Evolutionary conservation across 306 rosid species (phyloP), one percentile per base, ranked within the genome.

Genomic region (Dalbergia oliveri): DNA sequence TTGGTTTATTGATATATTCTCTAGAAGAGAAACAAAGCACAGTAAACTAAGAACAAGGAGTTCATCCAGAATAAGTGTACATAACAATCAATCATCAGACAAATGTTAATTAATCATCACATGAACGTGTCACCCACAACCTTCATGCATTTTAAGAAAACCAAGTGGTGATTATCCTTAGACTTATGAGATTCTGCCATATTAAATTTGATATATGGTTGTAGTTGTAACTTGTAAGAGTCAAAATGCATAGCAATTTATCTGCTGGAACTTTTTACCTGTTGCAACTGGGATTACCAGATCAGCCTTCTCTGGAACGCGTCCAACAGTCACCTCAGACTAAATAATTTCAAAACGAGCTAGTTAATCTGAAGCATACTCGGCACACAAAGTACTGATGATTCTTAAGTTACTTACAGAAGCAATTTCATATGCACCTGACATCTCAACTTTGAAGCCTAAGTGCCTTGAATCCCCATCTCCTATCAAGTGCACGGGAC

Each of bases 271-370:
- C 57, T 26, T 54, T 11, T 70, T 86, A 94, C 99, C 97, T 87
- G 99, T 94, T 33, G 97, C 97, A 80, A 94, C 91, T 43, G 95
- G 97, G 82, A 94, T 93, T 34, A 91, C 97, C 68, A 93, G 35
- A 79, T 93, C 95, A 47, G 95, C 99, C 86, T 94, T 88, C 35
- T 78, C 99, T 11, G 97, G 97, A 84, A 91, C 86, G 21, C 97
- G 97, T 19, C 99, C 97, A 67, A 94, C 94, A 37, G 89, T 94
- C 37, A 93, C 90, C 78, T 82, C 92, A 64, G 70, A 50, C 99
- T 94, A 77, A 41, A 86, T 51, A 63, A 76, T 41, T 60, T 47
- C 69, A 73, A 77, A 63, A 11, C 43, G 69, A 62, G 57, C 6
- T 15, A 57, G 73, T 84, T 61, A 88, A 64, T 77, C 33, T 23